These are phyloP conservation scores for Nissolia schottii DNA, from an alignment of 306 rosid genomes.

Conservation along the genomic window DNA sequence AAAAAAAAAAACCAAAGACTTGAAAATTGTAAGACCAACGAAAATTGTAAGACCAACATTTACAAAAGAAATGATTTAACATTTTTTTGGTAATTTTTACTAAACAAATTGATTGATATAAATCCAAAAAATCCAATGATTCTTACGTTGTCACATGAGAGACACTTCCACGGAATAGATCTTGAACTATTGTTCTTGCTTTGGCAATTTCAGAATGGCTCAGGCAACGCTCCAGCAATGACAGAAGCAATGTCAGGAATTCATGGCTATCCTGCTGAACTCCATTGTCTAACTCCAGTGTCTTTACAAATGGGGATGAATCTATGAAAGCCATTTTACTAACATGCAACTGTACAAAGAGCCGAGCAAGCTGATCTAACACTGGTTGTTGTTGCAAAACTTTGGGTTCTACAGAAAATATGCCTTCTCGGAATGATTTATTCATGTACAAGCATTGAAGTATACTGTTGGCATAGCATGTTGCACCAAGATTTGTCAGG, in stretches of 20 bases:
- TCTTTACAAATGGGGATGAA: constrained; percentile 85
- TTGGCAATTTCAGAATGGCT: constrained; percentile 58
- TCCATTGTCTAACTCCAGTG: constrained; percentile 92
- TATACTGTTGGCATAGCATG: constrained; percentile 95
- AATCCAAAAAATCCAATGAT: background rate
- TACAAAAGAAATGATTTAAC: background rate
- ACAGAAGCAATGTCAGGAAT: constrained; percentile 86
- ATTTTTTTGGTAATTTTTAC: background rate
- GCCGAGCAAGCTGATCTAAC: constrained; percentile 79
- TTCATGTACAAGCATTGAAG: constrained; percentile 95
- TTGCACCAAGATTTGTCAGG: constrained; percentile 95
- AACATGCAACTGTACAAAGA: constrained; percentile 72
- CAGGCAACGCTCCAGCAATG: constrained; percentile 79
- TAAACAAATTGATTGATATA: background rate
- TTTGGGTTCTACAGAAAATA: constrained; percentile 72
- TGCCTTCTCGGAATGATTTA: constrained; percentile 75
- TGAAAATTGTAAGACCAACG: background rate
- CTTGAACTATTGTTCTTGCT: constrained; percentile 84
- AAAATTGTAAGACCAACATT: background rate
- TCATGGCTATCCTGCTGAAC: constrained; percentile 99
- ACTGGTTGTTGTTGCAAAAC: constrained; percentile 76
- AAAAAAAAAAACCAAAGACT: background rate
- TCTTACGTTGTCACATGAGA: constrained; percentile 94
- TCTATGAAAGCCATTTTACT: constrained; percentile 87
- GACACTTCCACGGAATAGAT: constrained; percentile 95